phyloP scores from a whole-genome alignment of 495 filamentous ascomycete genomes.

The Echria macrotheca region DNA sequence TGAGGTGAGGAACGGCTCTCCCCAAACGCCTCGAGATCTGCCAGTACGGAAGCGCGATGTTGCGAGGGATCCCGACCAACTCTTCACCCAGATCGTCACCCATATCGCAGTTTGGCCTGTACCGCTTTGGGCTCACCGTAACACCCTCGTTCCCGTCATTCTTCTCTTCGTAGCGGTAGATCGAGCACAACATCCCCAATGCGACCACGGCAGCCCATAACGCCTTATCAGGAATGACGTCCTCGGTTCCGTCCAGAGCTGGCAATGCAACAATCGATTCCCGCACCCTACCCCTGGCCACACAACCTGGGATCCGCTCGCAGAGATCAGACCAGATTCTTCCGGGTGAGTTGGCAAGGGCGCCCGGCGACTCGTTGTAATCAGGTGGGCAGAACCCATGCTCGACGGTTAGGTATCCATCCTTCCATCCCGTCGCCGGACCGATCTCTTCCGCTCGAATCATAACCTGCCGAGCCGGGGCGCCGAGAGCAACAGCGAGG shows the following conservation, averaged over 20 bases:
- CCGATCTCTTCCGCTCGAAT: conserved; percentile 48
- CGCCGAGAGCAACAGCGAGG: conserved; percentile 45
- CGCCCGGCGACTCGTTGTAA: conserved; percentile 42
- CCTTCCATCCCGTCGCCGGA: conserved; percentile 45
- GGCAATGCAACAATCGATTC: conserved; percentile 45
- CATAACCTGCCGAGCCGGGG: conserved; percentile 48
- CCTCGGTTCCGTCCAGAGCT: conserved; percentile 40
- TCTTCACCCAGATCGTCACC: conserved; percentile 45
- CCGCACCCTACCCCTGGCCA: conserved; percentile 42
- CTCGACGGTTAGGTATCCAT: conserved; percentile 47
- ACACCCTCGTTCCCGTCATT: conserved; percentile 49
- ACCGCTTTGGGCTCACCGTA: conserved; percentile 28
- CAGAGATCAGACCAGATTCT: conserved; percentile 50
- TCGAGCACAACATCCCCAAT: conserved; percentile 45
- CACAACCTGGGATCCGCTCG: conserved; percentile 48
- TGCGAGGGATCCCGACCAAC: conserved; percentile 41
- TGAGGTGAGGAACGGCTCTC: conserved; percentile 43
- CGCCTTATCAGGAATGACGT: conserved; percentile 45
- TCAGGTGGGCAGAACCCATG: conserved; percentile 49
- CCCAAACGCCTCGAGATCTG: conserved; percentile 45
- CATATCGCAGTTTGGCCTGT: conserved; percentile 40
- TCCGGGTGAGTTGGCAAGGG: conserved; percentile 42
- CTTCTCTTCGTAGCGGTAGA: conserved; percentile 47
- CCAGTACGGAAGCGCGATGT: conserved; percentile 43
- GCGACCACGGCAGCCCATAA: conserved; percentile 49